These are phyloP conservation scores for Elsinoe necatrix DNA, from an alignment of 2,329 filamentous ascomycete genomes.

Conservation along the genomic window DNA sequence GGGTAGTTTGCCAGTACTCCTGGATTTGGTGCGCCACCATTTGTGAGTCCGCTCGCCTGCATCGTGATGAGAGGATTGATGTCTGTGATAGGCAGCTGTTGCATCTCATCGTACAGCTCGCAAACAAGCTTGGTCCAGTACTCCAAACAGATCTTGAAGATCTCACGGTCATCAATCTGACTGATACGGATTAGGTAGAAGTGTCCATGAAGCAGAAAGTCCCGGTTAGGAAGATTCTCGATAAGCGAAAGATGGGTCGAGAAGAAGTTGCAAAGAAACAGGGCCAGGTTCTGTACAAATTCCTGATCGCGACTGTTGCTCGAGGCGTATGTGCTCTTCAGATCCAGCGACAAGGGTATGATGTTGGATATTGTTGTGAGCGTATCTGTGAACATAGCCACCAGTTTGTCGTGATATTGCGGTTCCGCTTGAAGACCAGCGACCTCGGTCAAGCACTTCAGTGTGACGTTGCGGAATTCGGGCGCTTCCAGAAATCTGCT, in stretches of 20 bases:
- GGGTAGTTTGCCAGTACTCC: conserved; percentile 80
- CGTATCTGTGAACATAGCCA: conserved; percentile 98
- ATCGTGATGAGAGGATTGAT: conserved; percentile 82
- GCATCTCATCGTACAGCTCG: conserved; percentile 98
- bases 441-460: conserved; percentile 96
- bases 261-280: conserved; percentile 97
- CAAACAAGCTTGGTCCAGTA: conserved; percentile 99
- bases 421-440: conserved; percentile 81
- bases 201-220: conserved; percentile 91
- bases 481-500: conserved; percentile 87
- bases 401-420: conserved; percentile 87
- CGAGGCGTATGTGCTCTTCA: conserved; percentile 82
- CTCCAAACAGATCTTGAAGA: conserved; percentile 98
- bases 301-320: conserved; percentile 94
- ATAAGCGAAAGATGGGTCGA: conserved; percentile 87
- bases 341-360: conserved; percentile 79
- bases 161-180: conserved; percentile 96
- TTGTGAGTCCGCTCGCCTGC: conserved; percentile 59
- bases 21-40: conserved; percentile 78
- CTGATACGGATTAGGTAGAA: conserved; percentile 98
- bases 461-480: conserved; percentile 91
- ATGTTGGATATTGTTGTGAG: conserved; percentile 87
- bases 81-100: conserved; percentile 86
- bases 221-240: conserved; percentile 88
- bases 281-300: conserved; percentile 91